Evolutionary conservation across 306 rosid species (phyloP), one percentile per base, ranked within the genome.

Genomic region (Acacia crassicarpa): DNA sequence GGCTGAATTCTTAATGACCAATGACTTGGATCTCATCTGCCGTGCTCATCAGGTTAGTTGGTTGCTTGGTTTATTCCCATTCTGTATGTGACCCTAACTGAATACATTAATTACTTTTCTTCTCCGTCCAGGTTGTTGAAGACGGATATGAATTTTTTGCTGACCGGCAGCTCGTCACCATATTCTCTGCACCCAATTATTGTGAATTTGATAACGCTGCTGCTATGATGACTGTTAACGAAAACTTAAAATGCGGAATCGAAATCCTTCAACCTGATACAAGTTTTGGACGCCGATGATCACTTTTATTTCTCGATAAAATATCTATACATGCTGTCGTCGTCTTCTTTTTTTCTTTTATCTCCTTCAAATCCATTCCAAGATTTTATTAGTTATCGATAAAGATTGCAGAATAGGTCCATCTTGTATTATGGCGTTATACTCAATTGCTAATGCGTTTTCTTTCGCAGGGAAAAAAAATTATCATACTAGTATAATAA

Each of bases 191-290:
- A 16, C 98, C 99, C 58, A 95, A 95, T 86, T 95, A 95, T 81
- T 95, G 97, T 75, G 97, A 95, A 76, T 92, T 93, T 74, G 94
- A 93, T 79, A 95, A 95, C 85, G 98, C 98, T 17, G 99, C 98
- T 19, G 99, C 99, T 70, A 92, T 95, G 98, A 93, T 93, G 99
- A 95, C 95, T 27, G 99, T 95, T 85, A 98, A 95, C 33, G 97
- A 93, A 75, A 92, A 94, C 30, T 87, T 95, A 35, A 93, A 93
- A 98, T 95, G 98, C 88, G 92, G 97, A 66, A 93, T 95, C 83
- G 94, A 95, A 91, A 92, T 93, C 84, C 77, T 95, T 72, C 93
- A 92, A 89, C 94, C 99, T 4, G 94, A 93, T 56, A 91, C 86
- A 77, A 90, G 20, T 43, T 15, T 43, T 13, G 9, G 75, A 43